phyloP scores from a whole-genome alignment of 306 rosid genomes.

The Senna tora region DNA sequence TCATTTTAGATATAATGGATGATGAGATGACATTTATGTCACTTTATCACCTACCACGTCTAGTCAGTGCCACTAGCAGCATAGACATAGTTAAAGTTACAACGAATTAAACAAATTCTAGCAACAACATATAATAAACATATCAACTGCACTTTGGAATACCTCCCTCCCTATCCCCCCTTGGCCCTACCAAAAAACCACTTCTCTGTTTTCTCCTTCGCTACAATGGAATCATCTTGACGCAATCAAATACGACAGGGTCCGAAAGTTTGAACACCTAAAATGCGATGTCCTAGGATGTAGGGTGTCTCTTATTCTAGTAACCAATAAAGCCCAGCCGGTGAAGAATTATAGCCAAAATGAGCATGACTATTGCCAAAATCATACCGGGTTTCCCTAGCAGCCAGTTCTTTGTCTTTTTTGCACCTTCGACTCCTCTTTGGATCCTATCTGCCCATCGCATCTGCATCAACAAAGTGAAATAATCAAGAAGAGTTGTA shows the following conservation, averaged over 20 bases:
- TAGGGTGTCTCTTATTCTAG: constrained; percentile 45
- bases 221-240: constrained; percentile 19
- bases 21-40: constrained; percentile 40
- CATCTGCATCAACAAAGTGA: constrained; percentile 63
- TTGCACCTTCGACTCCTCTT: constrained; percentile 77
- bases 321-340: constrained; percentile 84
- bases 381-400: constrained; percentile 83
- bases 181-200: background rate
- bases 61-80: background rate
- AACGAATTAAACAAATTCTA: constrained; percentile 35
- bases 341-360: constrained; percentile 82
- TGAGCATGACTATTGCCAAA: constrained; percentile 81
- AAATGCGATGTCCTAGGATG: constrained; percentile 17
- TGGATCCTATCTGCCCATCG: constrained; percentile 91
- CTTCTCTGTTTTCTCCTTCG: constrained; percentile 14
- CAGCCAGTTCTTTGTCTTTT: constrained; percentile 83
- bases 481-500: background rate
- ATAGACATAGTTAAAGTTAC: background rate
- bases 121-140: background rate
- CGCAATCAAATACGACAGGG: constrained; percentile 15
- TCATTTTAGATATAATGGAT: constrained; percentile 25
- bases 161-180: background rate
- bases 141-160: background rate
- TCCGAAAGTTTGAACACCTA: constrained; percentile 20
- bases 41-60: constrained; percentile 5